These are phyloP conservation scores for Amesomyces nigricolor DNA, from an alignment of 2,329 filamentous ascomycete genomes.

Conservation along the genomic window DNA sequence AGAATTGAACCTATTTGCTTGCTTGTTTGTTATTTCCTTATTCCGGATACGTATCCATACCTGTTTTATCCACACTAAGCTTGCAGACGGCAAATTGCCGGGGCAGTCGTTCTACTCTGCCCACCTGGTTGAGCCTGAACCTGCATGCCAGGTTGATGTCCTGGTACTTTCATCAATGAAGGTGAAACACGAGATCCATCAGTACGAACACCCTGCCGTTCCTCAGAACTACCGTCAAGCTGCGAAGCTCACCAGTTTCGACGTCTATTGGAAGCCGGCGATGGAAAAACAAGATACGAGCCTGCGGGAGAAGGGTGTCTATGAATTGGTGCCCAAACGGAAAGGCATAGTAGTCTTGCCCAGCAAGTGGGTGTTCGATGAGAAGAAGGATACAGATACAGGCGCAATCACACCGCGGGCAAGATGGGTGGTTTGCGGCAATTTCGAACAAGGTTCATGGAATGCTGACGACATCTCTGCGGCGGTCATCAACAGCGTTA, in stretches of 20 bases:
- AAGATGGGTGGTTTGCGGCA: constrained; percentile 1
- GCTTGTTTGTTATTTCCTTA: too few species aligned
- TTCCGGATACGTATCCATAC: too few species aligned
- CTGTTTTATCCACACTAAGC: too few species aligned
- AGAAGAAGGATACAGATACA: background rate
- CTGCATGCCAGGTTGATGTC: too few species aligned
- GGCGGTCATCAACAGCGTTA: background rate
- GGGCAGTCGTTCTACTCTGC: too few species aligned
- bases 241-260: background rate
- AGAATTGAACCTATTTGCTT: too few species aligned
- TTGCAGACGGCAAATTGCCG: too few species aligned
- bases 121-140: too few species aligned
- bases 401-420: background rate
- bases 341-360: background rate
- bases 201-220: background rate
- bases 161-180: background rate
- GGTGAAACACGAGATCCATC: background rate
- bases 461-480: background rate
- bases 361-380: constrained; percentile 2
- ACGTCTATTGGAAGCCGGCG: background rate
- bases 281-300: background rate
- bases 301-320: background rate
- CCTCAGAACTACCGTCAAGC: background rate
- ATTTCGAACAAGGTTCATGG: background rate
- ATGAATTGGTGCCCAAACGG: background rate